Percentiles rank a stretch among this genome's conserved stretches.
Conservation (phyloP, 495 filamentous ascomycete genomes). For the Parmelia sp. region DNA sequence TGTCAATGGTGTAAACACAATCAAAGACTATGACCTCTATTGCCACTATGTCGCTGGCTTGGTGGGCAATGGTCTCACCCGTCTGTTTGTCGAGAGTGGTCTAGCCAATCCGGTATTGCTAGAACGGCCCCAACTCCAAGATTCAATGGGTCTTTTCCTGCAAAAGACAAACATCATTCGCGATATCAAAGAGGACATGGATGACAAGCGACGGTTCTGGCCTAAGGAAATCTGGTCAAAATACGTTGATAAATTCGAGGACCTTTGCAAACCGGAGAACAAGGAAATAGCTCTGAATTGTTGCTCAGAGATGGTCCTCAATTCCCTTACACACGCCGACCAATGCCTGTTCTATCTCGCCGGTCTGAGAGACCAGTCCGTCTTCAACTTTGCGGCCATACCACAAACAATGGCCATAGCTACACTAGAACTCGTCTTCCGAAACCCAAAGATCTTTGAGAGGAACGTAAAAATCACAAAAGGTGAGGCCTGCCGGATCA, state of each 20-base stretch:
- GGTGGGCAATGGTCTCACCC: conserved; percentile 88
- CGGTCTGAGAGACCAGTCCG: conserved; percentile 88
- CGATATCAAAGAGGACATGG: conserved; percentile 82
- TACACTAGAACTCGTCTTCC: conserved; percentile 82
- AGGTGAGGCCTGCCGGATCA: conserved; percentile 83
- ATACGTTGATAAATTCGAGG: conserved; percentile 80
- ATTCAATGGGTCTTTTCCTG: conserved; percentile 94
- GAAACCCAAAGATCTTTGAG: conserved; percentile 82
- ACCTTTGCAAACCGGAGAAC: conserved; percentile 79
- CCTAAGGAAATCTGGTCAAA: conserved; percentile 95
- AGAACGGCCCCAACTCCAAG: conserved; percentile 70
- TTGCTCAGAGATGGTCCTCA: conserved; percentile 90
- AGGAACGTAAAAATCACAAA: conserved; percentile 94
- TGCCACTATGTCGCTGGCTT: conserved; percentile 97
- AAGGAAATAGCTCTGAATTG: conserved; percentile 75
- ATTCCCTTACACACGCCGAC: conserved; percentile 78
- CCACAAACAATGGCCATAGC: conserved; percentile 99
- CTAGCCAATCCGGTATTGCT: conserved; percentile 82
- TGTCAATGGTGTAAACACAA: conserved; percentile 68
- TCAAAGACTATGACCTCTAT: conserved; percentile 88
- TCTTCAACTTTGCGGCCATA: conserved; percentile 99
- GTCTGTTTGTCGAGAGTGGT: conserved; percentile 79
- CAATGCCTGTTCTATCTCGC: conserved; percentile 97
- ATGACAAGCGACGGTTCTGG: conserved; percentile 86
- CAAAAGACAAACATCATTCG: conserved; percentile 99